Evolutionary conservation across 2,329 filamentous ascomycete species (phyloP).

Genomic region (Paecilomyces variotii): DNA sequence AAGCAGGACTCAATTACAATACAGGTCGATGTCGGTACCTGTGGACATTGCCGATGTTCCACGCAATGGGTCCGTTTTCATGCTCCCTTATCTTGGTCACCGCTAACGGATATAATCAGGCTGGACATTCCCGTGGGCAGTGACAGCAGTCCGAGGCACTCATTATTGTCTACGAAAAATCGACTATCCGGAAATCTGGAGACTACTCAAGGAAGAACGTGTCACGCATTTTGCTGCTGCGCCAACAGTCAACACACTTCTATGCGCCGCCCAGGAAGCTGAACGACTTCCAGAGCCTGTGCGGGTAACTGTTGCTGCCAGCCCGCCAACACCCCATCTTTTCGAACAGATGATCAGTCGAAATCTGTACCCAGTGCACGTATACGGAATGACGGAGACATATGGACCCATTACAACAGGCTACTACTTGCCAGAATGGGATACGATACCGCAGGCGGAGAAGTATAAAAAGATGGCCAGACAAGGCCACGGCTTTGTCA

Average conservation of each 20-base stretch:
- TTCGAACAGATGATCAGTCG: conserved; percentile 87
- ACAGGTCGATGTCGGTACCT: conserved; percentile 69
- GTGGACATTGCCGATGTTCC: conserved; percentile 89
- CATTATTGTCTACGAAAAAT: conserved; percentile 93
- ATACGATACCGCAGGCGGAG: conserved; percentile 62
- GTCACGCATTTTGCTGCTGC: conserved; percentile 96
- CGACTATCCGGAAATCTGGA: conserved; percentile 90
- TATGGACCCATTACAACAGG: conserved; percentile 95
- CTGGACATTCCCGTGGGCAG: conserved; percentile 86
- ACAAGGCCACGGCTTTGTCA: conserved; percentile 87
- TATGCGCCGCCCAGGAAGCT: conserved; percentile 74
- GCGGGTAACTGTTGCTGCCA: conserved; percentile 84
- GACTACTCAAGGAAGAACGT: conserved; percentile 70
- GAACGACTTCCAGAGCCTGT: conserved; percentile 61
- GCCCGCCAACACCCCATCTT: conserved; percentile 78
- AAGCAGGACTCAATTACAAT: conserved; percentile 71
- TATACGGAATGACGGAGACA: conserved; percentile 81
- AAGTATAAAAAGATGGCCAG: conserved; percentile 86
- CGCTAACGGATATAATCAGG: conserved; percentile 21
- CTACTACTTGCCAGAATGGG: conserved; percentile 80
- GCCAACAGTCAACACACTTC: conserved; percentile 89
- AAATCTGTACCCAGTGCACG: conserved; percentile 85
- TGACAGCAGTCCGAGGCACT: conserved; percentile 89
- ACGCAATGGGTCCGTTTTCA: conserved; percentile 44
- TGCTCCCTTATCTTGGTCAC: conserved; percentile 37